Evolutionary conservation across 2,329 filamentous ascomycete genomes (phyloP).

Genomic region (Cercospora sp.): DNA sequence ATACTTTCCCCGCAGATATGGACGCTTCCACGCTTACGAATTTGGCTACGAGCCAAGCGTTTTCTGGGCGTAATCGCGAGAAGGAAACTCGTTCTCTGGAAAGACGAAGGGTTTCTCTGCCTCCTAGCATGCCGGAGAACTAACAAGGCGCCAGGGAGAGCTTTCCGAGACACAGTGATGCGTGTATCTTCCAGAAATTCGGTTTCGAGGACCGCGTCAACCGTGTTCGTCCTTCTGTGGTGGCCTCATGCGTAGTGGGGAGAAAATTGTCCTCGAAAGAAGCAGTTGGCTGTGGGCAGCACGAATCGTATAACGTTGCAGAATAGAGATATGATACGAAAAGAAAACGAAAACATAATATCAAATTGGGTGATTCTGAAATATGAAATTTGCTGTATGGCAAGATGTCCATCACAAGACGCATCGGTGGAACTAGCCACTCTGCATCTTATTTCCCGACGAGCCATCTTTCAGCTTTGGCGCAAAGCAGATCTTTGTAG

Average conservation of each 20-base stretch:
- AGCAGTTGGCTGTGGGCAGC: neutral
- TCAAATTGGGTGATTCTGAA: too few relatives aligned
- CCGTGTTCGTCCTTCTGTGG: neutral
- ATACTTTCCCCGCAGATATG: neutral
- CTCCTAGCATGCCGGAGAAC: neutral
- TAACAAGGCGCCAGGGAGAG: neutral
- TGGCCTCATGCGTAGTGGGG: neutral
- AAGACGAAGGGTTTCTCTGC: neutral
- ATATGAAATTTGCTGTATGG: too few relatives aligned
- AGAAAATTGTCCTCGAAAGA: neutral
- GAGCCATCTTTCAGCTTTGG: neutral
- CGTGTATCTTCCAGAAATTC: neutral
- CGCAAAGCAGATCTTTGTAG: neutral
- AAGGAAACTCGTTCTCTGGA: neutral
- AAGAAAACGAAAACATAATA: too few relatives aligned
- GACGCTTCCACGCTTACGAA: neutral
- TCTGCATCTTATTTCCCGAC: neutral
- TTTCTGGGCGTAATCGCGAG: neutral
- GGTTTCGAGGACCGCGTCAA: neutral
- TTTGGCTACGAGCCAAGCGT: neutral
- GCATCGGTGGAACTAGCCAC: too few relatives aligned
- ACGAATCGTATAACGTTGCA: neutral
- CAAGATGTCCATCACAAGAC: neutral
- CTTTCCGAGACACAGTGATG: neutral
- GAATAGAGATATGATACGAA: neutral